Conservation (phyloP, 2,329 filamentous ascomycete species). For the Pezicula rhizophila region DNA sequence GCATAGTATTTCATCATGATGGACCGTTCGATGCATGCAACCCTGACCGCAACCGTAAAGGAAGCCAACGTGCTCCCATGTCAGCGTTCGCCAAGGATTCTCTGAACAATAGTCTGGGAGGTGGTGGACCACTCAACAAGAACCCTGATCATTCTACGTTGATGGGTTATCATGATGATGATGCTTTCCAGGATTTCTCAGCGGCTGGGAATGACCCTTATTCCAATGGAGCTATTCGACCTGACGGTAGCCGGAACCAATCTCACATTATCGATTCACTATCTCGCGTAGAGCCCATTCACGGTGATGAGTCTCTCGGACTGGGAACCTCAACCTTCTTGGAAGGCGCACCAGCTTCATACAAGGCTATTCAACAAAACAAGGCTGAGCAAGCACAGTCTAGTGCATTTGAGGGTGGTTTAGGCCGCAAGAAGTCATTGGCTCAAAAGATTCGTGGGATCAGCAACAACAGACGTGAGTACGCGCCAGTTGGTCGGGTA, state of each 20-base stretch:
- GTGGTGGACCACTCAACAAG: constrained; percentile 75
- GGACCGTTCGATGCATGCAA: constrained; percentile 96
- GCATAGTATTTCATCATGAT: constrained; percentile 91
- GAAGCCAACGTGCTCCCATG: constrained; percentile 82
- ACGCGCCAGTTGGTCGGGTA: constrained; percentile 51
- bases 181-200: constrained; percentile 79
- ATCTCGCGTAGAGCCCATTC: constrained; percentile 62
- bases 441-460: constrained; percentile 87
- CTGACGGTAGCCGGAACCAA: constrained; percentile 18
- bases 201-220: constrained; percentile 33
- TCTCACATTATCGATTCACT: constrained; percentile 60
- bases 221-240: constrained; percentile 31
- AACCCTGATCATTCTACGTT: constrained; percentile 82
- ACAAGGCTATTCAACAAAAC: constrained; percentile 68
- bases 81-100: constrained; percentile 91
- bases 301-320: constrained; percentile 77
- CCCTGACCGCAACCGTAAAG: constrained; percentile 84
- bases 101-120: constrained; percentile 85
- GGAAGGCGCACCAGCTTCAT: constrained; percentile 84
- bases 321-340: constrained; percentile 93
- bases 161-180: constrained; percentile 72
- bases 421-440: constrained; percentile 89
- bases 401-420: constrained; percentile 43
- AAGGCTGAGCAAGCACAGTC: constrained; percentile 63
- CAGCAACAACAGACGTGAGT: constrained; percentile 61